phyloP scores from a whole-genome alignment of 2,329 filamentous ascomycete genomes.

The Grosmannia clavigera region DNA sequence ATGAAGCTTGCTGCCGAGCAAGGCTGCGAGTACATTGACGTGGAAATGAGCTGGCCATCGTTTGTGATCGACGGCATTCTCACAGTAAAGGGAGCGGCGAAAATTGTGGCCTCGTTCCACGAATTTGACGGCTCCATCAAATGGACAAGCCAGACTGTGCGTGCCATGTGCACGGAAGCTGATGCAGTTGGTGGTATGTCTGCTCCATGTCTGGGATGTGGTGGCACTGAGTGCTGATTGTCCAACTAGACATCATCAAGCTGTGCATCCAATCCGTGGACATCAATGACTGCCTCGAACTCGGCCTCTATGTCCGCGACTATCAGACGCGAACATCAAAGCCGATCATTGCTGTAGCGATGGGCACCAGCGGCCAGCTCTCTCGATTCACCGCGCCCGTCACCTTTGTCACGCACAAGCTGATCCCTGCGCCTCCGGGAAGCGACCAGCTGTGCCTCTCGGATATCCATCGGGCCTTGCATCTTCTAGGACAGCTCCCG shows the following conservation, averaged over 20 bases:
- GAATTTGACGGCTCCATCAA: background rate
- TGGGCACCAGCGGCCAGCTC: background rate
- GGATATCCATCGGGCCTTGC: background rate
- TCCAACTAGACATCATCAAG: background rate
- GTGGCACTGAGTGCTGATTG: background rate
- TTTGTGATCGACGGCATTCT: background rate
- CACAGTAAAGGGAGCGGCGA: background rate
- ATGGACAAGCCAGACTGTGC: background rate
- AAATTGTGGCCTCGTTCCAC: background rate
- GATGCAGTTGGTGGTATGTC: background rate
- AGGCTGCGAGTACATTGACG: conserved; percentile 1
- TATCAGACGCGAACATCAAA: background rate
- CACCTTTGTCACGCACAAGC: conserved; percentile 1
- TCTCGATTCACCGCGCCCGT: conserved; percentile 1
- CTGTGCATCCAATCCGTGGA: background rate
- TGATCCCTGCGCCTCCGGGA: background rate
- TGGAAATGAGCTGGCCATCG: background rate
- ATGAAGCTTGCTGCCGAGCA: background rate
- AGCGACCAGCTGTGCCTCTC: background rate
- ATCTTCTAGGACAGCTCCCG: background rate
- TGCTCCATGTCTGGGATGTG: background rate
- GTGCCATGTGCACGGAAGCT: background rate
- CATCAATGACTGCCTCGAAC: background rate
- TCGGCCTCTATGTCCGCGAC: conserved; percentile 1
- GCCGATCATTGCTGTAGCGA: conserved; percentile 1